Conservation (phyloP, 2,329 filamentous ascomycete species). For the Lachnum nothofagi region DNA sequence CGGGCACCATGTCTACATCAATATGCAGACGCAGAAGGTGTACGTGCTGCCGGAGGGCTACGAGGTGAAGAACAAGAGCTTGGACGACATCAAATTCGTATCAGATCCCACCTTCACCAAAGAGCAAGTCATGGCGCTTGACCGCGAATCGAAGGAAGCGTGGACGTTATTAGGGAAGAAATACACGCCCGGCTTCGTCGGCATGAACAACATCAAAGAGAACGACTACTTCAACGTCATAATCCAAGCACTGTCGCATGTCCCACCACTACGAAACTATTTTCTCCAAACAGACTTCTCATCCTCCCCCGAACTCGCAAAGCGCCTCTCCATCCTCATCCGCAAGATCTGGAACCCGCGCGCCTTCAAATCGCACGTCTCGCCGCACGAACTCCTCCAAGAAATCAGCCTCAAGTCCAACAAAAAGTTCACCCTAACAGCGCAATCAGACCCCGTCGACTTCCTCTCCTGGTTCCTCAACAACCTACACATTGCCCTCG, state of each 20-base stretch:
- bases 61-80: slow-evolving; percentile 86
- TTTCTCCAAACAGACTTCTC: slow-evolving; percentile 81
- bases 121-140: slow-evolving; percentile 73
- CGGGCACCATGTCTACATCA: slow-evolving; percentile 97
- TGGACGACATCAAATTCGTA: slow-evolving; percentile 98
- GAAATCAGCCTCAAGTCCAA: slow-evolving; percentile 85
- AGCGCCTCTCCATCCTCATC: slow-evolving; percentile 81
- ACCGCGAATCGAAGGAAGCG: slow-evolving; percentile 57
- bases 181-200: slow-evolving; percentile 91
- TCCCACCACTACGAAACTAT: slow-evolving; percentile 82
- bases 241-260: slow-evolving; percentile 85
- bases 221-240: slow-evolving; percentile 98
- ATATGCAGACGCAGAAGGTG: slow-evolving; percentile 87
- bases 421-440: slow-evolving; percentile 85
- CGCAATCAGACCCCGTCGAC: slow-evolving; percentile 91
- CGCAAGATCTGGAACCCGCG: slow-evolving; percentile 98
- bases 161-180: slow-evolving; percentile 78
- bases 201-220: slow-evolving; percentile 99
- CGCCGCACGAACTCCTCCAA: slow-evolving; percentile 92
- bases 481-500: slow-evolving; percentile 84
- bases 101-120: slow-evolving; percentile 83
- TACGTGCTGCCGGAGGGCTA: slow-evolving; percentile 95
- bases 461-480: slow-evolving; percentile 98
- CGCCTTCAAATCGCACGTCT: slow-evolving; percentile 94
- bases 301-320: slow-evolving; percentile 71